Base-by-base conservation (phyloP, 148 eudicot species). In the Heliosperma pusillum region DNA sequence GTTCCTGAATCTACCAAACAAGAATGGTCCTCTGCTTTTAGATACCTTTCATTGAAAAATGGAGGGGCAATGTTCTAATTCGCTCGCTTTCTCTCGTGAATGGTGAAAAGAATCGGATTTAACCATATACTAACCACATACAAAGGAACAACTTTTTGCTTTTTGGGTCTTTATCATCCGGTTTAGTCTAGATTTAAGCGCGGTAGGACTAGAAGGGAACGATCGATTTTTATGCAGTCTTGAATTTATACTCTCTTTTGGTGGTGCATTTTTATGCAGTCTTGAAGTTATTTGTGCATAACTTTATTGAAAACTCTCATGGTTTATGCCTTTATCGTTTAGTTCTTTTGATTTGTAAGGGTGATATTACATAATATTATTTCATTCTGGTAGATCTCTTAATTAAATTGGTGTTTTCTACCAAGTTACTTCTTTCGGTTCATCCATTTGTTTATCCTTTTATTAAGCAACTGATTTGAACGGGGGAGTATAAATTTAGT, bases 1-100 rank as follows among this genome's bases (percentile, higher is more conserved):
- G 79, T 88, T 10, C 72, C 90, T 0, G 82, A 83, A 68, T 53
- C 82, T 3, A 30, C 80, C 9, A 75, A 76, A 81, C 77, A 73
- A 47, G 86, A 88, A 30, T 89, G 94, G 93, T 74, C 42, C 58
- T 79, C 84, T 30, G 86, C 85, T 0, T 84, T 82, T 42, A 74
- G 69, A 26, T 66, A 80, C 76, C 83, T 80, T 26, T 15, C 86
- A 9, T 44, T 77, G 70, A 74, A 79, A 25, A 72, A 79, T 55
- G 24, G 22, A 16, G 42, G 53, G 15, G 68, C 47, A 15, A 19
- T 24, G 17, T 40, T 69, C 30, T 76, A 64, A 76, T 22, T n/a
- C 21, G 11, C 20, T 29, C 29, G 16, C 36, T 29, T 0, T 30
- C 58, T 7, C 44, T n/a, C 19, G 57, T 33, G 21, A 15, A n/a